Evolutionary conservation across 2,329 filamentous ascomycete species (phyloP), one percentile per base, ranked within the genome.

Genomic region (Tothia fuscella): DNA sequence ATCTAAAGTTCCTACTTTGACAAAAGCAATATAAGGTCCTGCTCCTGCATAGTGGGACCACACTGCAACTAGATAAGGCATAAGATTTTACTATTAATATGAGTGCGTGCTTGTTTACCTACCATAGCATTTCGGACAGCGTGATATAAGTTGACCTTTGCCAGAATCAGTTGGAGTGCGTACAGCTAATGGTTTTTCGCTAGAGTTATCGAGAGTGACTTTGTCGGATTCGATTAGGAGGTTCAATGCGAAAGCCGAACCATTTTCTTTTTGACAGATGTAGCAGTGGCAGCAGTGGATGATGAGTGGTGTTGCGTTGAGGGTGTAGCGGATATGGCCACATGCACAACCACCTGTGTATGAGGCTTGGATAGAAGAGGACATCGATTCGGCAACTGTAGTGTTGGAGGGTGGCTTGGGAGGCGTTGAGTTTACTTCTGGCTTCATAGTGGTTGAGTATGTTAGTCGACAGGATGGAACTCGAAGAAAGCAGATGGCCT

Each of bases 221-320:
- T 57, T 51, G 24, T 55, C 49, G 20, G 59, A 48, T 48, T 69
- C 66, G 50, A 67, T 60, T 44, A 64, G 44, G 44, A 60, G 59
- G 54, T 68, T 68, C 46, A 67, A 33, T 22, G 40, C 53, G 41
- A 56, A 59, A 38, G 53, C 57, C 31, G 58, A 55, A 45, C 67
- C 66, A 13, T 59, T 62, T 49, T 68, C 63, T 41, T 57, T 61
- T 49, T 70, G 66, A 54, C 67, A 70, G 45, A 53, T 52, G 19
- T 61, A 63, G 55, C 67, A 70, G 52, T 67, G 62, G 53, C 67
- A 70, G 58, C 61, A 64, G 50, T 70, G 61, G 25, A 64, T 58
- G 39, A 63, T 47, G 31, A 70, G 52, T 28, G 56, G 53, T 2
- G 49, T 13, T 13, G 45, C 48, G 20, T 44, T 34, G 41, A 59